Evolutionary conservation across 129 eudicot genomes (phyloP).

Genomic region (Cynara cardunculus): DNA sequence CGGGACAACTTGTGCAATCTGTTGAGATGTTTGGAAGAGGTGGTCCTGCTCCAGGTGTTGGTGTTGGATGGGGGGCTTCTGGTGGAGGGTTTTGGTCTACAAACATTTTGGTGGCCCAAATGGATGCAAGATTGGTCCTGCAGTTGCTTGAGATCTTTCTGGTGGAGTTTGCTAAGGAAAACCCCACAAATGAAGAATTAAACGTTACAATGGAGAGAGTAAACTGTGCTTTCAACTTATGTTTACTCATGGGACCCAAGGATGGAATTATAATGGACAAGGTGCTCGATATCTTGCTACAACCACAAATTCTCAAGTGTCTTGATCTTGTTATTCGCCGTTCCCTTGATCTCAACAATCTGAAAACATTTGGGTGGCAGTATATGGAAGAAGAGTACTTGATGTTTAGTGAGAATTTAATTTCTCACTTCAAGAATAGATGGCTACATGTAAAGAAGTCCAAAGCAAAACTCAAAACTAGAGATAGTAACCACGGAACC

Average conservation of each 20-base stretch:
- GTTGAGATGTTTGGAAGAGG: conserved; percentile 86
- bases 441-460: conserved; percentile 67
- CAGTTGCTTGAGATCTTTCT: conserved; percentile 48
- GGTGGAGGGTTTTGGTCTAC: conserved; percentile 93
- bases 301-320: conserved; percentile 55
- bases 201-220: conserved; percentile 38
- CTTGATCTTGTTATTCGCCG: conserved; percentile 47
- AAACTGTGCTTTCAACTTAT: conserved; percentile 49
- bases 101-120: conserved; percentile 55
- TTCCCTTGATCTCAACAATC: conserved; percentile 25
- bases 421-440: conserved; percentile 65
- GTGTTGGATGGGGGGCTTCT: conserved; percentile 91
- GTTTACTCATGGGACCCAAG: conserved; percentile 60
- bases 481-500: conserved; percentile 17
- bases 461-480: conserved; percentile 27
- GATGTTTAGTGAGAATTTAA: conserved; percentile 46
- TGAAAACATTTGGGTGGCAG: conserved; percentile 39
- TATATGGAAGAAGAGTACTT: conserved; percentile 56
- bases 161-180: conserved; percentile 19
- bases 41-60: conserved; percentile 98
- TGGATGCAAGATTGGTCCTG: conserved; percentile 62
- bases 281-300: conserved; percentile 48
- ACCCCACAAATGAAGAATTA: conserved; percentile 34
- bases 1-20: conserved; percentile 39
- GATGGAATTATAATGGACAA: conserved; percentile 48